Evolutionary conservation across 768 basidiomycete genomes (phyloP).

Genomic region (Rhizopogon vinicolor): DNA sequence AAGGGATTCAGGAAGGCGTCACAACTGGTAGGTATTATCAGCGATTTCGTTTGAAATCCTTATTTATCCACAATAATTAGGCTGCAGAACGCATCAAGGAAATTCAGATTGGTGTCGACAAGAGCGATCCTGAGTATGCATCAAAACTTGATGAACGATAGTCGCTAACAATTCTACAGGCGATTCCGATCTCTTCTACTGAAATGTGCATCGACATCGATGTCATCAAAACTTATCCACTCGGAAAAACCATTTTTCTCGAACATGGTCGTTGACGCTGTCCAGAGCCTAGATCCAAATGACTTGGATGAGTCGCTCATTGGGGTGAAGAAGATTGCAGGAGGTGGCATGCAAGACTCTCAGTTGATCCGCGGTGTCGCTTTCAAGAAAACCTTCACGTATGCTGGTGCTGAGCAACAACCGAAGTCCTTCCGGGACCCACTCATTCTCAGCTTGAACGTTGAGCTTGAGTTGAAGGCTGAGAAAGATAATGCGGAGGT

Average conservation of each 20-base stretch:
- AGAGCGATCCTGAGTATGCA: slow-evolving; percentile 81
- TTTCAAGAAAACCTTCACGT: slow-evolving; percentile 99
- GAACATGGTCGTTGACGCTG: slow-evolving; percentile 97
- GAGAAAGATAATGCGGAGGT: slow-evolving; percentile 99
- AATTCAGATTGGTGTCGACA: slow-evolving; percentile 88
- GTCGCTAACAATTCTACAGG: slow-evolving; percentile 36
- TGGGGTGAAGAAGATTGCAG: slow-evolving; percentile 96
- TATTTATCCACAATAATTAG: slow-evolving; percentile 32
- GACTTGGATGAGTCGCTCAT: slow-evolving; percentile 95
- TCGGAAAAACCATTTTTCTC: slow-evolving; percentile 99
- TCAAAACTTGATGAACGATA: slow-evolving; percentile 1
- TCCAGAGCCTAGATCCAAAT: slow-evolving; percentile 85
- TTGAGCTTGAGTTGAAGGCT: slow-evolving; percentile 97
- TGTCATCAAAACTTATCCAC: slow-evolving; percentile 99
- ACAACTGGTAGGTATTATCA: slow-evolving; percentile 55
- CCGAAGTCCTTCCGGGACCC: slow-evolving; percentile 90
- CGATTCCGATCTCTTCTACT: slow-evolving; percentile 90
- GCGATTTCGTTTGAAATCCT: slow-evolving; percentile 7
- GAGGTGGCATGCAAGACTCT: slow-evolving; percentile 97
- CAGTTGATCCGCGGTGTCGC: slow-evolving; percentile 86
- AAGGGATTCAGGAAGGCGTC: slow-evolving; percentile 90
- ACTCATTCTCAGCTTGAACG: slow-evolving; percentile 90
- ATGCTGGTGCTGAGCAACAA: slow-evolving; percentile 98
- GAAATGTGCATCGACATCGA: slow-evolving; percentile 98
- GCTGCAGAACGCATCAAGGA: slow-evolving; percentile 83